Evolutionary conservation across 169 alveolate species (phyloP).

Genomic region (Plasmodium vivax): DNA sequence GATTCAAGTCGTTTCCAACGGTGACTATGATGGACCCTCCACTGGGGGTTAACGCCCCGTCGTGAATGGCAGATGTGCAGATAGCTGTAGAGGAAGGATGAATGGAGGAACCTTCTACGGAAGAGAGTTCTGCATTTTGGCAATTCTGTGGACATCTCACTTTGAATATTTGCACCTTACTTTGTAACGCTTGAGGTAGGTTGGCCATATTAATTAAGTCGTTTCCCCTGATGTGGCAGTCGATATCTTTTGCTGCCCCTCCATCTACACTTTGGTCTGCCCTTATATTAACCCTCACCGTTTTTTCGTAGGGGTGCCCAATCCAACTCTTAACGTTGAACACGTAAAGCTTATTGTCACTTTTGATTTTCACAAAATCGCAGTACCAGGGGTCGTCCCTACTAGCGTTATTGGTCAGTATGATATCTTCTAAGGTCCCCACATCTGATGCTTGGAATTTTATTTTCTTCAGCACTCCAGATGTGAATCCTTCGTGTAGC

Average conservation of each 20-base stretch:
- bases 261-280: conserved; percentile 77
- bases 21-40: conserved; percentile 90
- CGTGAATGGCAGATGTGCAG: conserved; percentile 90
- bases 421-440: conserved; percentile 85
- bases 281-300: conserved; percentile 80
- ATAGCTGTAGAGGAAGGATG: conserved; percentile 91
- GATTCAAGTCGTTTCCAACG: conserved; percentile 81
- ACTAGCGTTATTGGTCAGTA: conserved; percentile 83
- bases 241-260: conserved; percentile 87
- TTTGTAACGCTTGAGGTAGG: conserved; percentile 27
- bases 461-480: conserved; percentile 82
- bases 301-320: conserved; percentile 86
- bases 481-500: conserved; percentile 80
- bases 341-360: conserved; percentile 79
- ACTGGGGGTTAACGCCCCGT: conserved; percentile 88
- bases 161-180: conserved; percentile 79
- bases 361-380: conserved; percentile 82
- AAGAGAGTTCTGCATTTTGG: conserved; percentile 81
- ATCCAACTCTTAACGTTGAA: conserved; percentile 89
- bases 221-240: conserved; percentile 87
- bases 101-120: conserved; percentile 87
- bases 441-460: conserved; percentile 89
- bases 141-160: conserved; percentile 90
- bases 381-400: conserved; percentile 90
- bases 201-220: conserved; percentile 81